phyloP scores from a whole-genome alignment of 2,329 filamentous ascomycete species.

The Ophiocordyceps sinensis region DNA sequence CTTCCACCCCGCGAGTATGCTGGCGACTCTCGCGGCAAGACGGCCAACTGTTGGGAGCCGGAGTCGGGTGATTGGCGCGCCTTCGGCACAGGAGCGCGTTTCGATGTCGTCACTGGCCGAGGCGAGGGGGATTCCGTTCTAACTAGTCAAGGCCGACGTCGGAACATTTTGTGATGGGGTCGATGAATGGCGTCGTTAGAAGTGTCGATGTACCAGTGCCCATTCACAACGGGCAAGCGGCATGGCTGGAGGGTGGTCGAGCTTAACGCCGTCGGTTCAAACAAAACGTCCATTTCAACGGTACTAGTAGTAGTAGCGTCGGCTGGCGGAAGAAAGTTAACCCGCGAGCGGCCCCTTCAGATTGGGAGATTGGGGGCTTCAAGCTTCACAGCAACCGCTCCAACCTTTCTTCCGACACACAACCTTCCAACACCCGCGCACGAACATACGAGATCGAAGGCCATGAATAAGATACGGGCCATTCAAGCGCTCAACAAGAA shows the following conservation, averaged over 20 bases:
- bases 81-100: neutral
- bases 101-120: constrained; percentile 6
- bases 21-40: constrained; percentile 2
- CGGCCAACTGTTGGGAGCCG: neutral
- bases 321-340: neutral
- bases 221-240: neutral
- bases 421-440: neutral
- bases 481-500: constrained; percentile 88
- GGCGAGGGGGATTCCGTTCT: constrained; percentile 7
- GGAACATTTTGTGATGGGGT: constrained; percentile 12
- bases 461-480: constrained; percentile 87
- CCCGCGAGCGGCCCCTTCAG: neutral
- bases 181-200: neutral
- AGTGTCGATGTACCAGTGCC: neutral
- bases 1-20: neutral
- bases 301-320: neutral
- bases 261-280: no score
- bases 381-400: neutral
- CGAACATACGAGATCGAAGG: constrained; percentile 10
- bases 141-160: constrained; percentile 6
- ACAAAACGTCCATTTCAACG: no score
- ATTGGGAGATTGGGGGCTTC: no score
- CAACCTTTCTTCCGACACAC: no score
- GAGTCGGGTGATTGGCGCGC: constrained; percentile 1
- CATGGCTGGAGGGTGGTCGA: neutral